Evolutionary conservation across 345 rosid species (phyloP).

Genomic region (Anacardium occidentale): DNA sequence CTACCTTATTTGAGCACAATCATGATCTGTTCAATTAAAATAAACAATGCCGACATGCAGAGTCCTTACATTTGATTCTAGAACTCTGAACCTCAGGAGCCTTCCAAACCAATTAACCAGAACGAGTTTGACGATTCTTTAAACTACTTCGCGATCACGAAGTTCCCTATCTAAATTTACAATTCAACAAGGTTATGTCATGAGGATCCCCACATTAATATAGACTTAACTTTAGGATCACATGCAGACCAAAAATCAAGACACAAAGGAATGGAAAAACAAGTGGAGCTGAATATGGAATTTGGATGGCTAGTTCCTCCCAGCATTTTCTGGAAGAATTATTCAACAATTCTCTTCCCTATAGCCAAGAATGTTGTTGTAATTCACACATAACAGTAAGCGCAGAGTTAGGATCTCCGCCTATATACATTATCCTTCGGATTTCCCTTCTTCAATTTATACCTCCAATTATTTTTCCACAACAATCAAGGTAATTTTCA

Average conservation of each 20-base stretch:
- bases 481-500: constrained; percentile 25
- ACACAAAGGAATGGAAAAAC: background rate
- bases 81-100: background rate
- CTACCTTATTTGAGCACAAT: too few relatives aligned
- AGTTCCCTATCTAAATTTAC: background rate
- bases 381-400: background rate
- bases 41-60: too few relatives aligned
- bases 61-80: background rate
- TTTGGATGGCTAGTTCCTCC: background rate
- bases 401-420: constrained; percentile 25
- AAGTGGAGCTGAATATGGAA: background rate
- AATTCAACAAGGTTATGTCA: background rate
- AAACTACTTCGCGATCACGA: background rate
- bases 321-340: constrained; percentile 23
- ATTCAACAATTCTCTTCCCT: constrained; percentile 21
- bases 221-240: background rate
- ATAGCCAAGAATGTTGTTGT: background rate
- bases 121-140: background rate
- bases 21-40: background rate
- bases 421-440: background rate
- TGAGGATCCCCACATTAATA: background rate
- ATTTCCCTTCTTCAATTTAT: background rate
- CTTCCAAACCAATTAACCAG: background rate
- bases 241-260: background rate
- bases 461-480: background rate